A percentile compares a stretch with the other conserved stretches of the same genome.
Evolutionary conservation across 1,139 yeast species (phyloP).

Genomic region (Zygosaccharomyces sapae): DNA sequence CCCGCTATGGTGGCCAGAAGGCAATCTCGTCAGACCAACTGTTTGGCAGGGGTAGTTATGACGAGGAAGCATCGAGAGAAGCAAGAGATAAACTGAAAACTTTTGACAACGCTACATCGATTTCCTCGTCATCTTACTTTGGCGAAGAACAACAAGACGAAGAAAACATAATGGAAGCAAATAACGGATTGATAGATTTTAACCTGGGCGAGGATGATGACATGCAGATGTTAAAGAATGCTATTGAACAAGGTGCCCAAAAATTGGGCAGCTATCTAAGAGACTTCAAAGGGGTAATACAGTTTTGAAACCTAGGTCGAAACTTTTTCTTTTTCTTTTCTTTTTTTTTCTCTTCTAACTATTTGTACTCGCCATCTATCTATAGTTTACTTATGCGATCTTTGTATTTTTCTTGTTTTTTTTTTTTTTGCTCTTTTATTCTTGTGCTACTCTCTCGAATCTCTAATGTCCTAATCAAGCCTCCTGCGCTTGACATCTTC

Average conservation of each 20-base stretch:
- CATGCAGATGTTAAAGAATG: constrained; percentile 81
- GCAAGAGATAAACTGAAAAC: constrained; percentile 70
- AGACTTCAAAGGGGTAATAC: constrained; percentile 55
- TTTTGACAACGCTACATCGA: constrained; percentile 85
- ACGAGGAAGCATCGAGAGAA: constrained; percentile 71
- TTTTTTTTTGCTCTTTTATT: too few relatives aligned
- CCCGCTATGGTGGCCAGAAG: constrained; percentile 82
- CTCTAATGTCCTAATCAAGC: constrained; percentile 18
- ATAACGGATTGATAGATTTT: constrained; percentile 51
- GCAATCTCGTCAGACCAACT: constrained; percentile 93
- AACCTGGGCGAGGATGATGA: constrained; percentile 66
- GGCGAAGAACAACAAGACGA: constrained; percentile 69
- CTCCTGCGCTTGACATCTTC: constrained; percentile 36
- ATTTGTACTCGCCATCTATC: constrained; percentile 4
- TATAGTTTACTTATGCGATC: constrained; percentile 5
- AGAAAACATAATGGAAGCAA: constrained; percentile 25
- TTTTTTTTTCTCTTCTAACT: neutral
- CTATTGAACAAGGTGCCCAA: constrained; percentile 91
- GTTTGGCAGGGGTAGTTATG: constrained; percentile 85
- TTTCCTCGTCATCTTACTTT: constrained; percentile 87
- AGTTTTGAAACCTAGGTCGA: neutral
- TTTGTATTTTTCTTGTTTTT: too few relatives aligned
- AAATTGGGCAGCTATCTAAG: constrained; percentile 79
- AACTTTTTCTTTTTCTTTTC: neutral
- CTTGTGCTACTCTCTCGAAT: too few relatives aligned